Evolutionary conservation across 1,139 yeast genomes (phyloP).

Genomic region (Yamadazyma jaroonii): DNA sequence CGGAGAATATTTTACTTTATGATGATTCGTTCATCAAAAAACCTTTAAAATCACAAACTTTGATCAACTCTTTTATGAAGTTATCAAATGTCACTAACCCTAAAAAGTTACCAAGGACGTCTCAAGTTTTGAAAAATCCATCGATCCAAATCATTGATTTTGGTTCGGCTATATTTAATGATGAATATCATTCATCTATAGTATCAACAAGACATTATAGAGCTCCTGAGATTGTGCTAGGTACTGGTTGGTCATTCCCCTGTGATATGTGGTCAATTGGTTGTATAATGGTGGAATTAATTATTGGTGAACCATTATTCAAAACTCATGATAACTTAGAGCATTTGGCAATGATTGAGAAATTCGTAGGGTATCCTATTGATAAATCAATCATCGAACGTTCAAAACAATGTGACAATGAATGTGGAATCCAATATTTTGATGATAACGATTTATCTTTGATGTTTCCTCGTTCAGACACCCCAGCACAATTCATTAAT

Average conservation of each 20-base stretch:
- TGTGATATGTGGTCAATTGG: constrained; percentile 98
- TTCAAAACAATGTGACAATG: constrained; percentile 38
- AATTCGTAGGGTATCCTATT: constrained; percentile 50
- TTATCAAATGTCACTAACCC: constrained; percentile 18
- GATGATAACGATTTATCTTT: constrained; percentile 22
- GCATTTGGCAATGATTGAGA: constrained; percentile 94
- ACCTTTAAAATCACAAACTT: constrained; percentile 32
- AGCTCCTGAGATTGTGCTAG: constrained; percentile 94
- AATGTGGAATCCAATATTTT: constrained; percentile 42
- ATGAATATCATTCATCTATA: constrained; percentile 89
- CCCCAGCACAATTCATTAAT: constrained; percentile 47
- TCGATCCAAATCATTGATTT: constrained; percentile 89
- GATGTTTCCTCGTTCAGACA: constrained; percentile 31
- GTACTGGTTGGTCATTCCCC: constrained; percentile 87
- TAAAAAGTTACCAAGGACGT: constrained; percentile 36
- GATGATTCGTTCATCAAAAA: constrained; percentile 49
- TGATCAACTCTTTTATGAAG: constrained; percentile 29
- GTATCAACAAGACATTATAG: constrained; percentile 95
- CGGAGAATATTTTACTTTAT: constrained; percentile 84
- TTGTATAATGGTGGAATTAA: constrained; percentile 85
- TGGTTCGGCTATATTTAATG: constrained; percentile 91
- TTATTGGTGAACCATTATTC: constrained; percentile 94
- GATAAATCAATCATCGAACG: constrained; percentile 36
- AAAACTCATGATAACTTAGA: constrained; percentile 93
- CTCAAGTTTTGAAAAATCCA: constrained; percentile 68